These are phyloP conservation scores for Cryptococcus sp. DNA, from an alignment of 1,284 basidiomycete genomes.

Conservation along the genomic window DNA sequence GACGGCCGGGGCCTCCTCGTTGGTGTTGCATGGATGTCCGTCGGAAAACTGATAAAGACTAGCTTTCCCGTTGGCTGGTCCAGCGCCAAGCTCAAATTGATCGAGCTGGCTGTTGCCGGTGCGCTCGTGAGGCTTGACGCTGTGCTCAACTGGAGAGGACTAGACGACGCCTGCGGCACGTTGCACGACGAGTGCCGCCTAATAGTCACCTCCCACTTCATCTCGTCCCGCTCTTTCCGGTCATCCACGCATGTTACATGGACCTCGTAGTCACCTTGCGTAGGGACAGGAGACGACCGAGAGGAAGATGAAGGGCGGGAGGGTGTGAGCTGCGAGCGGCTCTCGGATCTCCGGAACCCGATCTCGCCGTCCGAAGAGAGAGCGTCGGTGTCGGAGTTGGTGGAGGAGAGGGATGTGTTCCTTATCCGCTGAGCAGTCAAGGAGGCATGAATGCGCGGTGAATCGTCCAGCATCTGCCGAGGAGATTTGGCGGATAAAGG, in stretches of 20 bases:
- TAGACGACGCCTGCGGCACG: neutral
- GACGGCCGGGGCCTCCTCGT: slow-evolving; percentile 8
- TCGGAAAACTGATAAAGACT: slow-evolving; percentile 39
- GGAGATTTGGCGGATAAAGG: neutral
- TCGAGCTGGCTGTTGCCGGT: slow-evolving; percentile 24
- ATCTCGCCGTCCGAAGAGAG: slow-evolving; percentile 6
- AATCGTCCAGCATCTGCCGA: slow-evolving; percentile 6
- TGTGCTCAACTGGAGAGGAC: slow-evolving; percentile 17
- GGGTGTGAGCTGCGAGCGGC: slow-evolving; percentile 6
- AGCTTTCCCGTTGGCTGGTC: slow-evolving; percentile 39
- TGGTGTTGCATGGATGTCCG: slow-evolving; percentile 31
- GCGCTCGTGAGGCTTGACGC: slow-evolving; percentile 6
- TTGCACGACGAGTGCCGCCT: slow-evolving; percentile 11
- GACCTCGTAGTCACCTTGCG: slow-evolving; percentile 28
- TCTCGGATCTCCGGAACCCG: slow-evolving; percentile 1
- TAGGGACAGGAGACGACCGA: neutral
- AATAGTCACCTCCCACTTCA: slow-evolving; percentile 38
- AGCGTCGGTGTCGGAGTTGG: slow-evolving; percentile 6
- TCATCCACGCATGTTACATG: slow-evolving; percentile 25
- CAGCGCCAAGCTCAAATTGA: slow-evolving; percentile 40
- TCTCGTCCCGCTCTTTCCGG: slow-evolving; percentile 23
- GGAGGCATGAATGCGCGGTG: slow-evolving; percentile 5
- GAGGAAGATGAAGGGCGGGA: slow-evolving; percentile 6
- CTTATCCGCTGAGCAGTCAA: neutral
- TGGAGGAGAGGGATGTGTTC: slow-evolving; percentile 7